Base-by-base conservation (phyloP, 164 flowering plant genomes). In the Sedum album region DNA sequence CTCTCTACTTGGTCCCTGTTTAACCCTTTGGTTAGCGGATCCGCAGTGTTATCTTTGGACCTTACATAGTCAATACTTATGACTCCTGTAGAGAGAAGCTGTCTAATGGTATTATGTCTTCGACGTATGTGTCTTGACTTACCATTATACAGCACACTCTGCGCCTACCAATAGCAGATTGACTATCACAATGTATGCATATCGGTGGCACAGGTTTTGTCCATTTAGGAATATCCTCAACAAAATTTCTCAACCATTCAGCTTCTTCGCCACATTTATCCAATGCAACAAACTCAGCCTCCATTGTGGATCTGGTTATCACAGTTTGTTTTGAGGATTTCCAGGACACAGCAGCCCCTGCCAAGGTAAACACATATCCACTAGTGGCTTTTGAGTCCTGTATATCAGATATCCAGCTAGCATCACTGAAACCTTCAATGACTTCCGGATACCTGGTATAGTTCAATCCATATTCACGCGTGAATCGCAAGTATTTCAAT, bases 341-440 rank as follows among this genome's bases (percentile, higher is more conserved):
- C 57, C 68, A 66, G 4, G 68, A 66, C 33, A 66, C 53, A 8
- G 55, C 68, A 23, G 53, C 68, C 6, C 57, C 68, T 23, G 36
- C 36, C 25, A 44, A 10, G 3, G 68, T 66, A n/a, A 66, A 66
- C 0, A 66, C 57, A 26, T 66, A 66, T 23, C 68, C 68, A 66
- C 68, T 66, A 1, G 68, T 66, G 30, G 68, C 42, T 46, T 20
- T 39, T 21, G 33, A 21, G 8, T 66, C 31, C n/a, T 41, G 20
- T 26, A 31, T 15, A 44, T 44, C 68, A 25, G 20, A 66, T 7
- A 66, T 66, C 68, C 55, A 66, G 36, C 46, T 66, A 2, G 68
- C 68, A 41, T 66, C 68, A 46, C 38, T 46, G 31, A 41, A 66
- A 15, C 68, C 68, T 66, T 46, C 68, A 2, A 66, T 31, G 23